Base-by-base conservation (phyloP, 148 eudicot species). In the Diospyros lotus region DNA sequence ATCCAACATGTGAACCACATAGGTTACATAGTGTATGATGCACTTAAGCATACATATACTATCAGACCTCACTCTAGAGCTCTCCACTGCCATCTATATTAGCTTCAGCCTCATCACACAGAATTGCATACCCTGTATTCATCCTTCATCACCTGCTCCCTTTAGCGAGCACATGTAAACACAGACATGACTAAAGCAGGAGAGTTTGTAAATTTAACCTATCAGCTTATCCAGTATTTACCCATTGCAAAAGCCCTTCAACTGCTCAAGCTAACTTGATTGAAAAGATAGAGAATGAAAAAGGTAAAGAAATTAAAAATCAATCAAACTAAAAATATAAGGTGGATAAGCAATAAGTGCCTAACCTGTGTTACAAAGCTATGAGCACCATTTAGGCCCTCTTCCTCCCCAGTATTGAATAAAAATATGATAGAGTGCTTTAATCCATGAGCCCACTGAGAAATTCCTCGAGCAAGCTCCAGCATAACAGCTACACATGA, bases 401-500 rank as follows among this genome's bases (percentile, higher is more conserved):
- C 98, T 79, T 95, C 98, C 73, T 95, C 98, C 72, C 98, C 98
- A 9, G 93, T 92, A 78, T 95, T 95, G 79, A 95, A 90, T 79
- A 95, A 85, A 79, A 95, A 92, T 74, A 95, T 89, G 71, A 95
- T 86, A 69, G 92, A 87, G 77, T 87, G 84, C 80, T 89, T 92
- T 73, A 92, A 91, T 77, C 96, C 91, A 82, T 95, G 98, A 74
- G 96, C 98, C 96, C 96, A 92, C 2, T 92, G 94, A 66, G 98
- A 95, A 72, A 90, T 82, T 71, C 92, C 98, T 77, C 98, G 86
- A 66, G 96, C 96, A 82, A 95, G 94, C 88, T 95, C 98, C 71
- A 95, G 74, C 96, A 95, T 95, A 67, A 92, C 97, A 76, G 97
- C 90, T 64, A 92, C 82, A 82, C 98, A 90, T 71, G 98, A 95